Base-by-base conservation (phyloP, 2,329 filamentous ascomycete species). In the Curvularia eragrostidis region DNA sequence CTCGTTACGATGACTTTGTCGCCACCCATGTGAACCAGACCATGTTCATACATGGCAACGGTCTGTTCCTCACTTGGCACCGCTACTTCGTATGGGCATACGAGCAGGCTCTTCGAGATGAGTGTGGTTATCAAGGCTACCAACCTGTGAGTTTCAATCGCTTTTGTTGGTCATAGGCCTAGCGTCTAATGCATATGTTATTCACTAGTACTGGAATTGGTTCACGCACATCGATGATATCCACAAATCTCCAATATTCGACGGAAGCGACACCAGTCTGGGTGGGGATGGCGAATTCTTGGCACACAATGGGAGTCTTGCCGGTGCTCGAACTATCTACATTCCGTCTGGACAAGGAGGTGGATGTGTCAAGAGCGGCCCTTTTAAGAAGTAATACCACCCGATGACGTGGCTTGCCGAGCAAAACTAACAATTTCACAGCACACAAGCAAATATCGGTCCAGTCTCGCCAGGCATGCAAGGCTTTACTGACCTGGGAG, bases 1-100 rank as follows among this genome's bases (percentile, higher is more conserved):
- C 46, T 24, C 52, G 52, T n/a, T 55, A 36, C 6, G 52, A 55
- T 23, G 52, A 55, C 13, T 55, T 50, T 36, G 52, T 55, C 38
- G 52, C 52, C 21, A 50, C 50, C 21, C 52, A 55, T 9, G 52
- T 55, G 7, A 50, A 55, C 46, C 52, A 55, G 30, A 55, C 46
- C 21, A 15, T 50, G 38, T 42, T 21, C 4, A 43, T 50, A n/a
- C 46, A 50, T 26, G 46, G 52, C 7, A 55, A 50, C 13, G 52
- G 52, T 23, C 28, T 36, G 10, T 55, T 55, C 15, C 52, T 55
- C 10, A 50, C 52, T 4, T 54, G 52, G 44, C 52, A 54, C 13
- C 46, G 52, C 44, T 54, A 54, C 21, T 54, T 54, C 24, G 52
- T 54, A 10, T 49, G 46, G 52, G 28, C 46, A 0, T 54, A 54